Percentiles rank a stretch among this genome's conserved stretches.
phyloP scores from a whole-genome alignment of 352 stramenopile species.

The Albugo candida region DNA sequence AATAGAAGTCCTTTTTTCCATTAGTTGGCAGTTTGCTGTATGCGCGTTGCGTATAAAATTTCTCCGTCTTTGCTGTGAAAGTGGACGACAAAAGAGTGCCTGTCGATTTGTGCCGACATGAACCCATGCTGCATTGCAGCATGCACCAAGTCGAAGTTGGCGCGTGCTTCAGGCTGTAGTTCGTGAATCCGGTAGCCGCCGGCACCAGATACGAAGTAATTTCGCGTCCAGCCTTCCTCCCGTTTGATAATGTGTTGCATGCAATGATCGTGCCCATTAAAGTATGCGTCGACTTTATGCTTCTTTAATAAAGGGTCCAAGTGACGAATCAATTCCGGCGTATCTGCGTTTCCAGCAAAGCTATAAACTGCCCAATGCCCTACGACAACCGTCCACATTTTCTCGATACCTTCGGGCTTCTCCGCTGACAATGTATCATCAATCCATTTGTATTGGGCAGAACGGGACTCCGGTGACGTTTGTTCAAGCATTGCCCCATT shows the following conservation, averaged over 20 bases:
- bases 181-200: constrained; percentile 51
- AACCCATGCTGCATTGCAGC: constrained; percentile 72
- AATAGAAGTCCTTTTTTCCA: not conserved
- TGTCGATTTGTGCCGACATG: constrained; percentile 59
- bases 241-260: constrained; percentile 59
- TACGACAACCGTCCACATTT: constrained; percentile 74
- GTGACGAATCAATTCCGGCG: constrained; percentile 43
- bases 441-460: constrained; percentile 63
- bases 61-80: constrained; percentile 43
- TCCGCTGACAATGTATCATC: constrained; percentile 30
- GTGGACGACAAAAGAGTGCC: constrained; percentile 46
- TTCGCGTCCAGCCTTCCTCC: constrained; percentile 21
- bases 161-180: constrained; percentile 40
- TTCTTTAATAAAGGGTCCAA: constrained; percentile 59
- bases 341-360: constrained; percentile 65
- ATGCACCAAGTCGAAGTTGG: constrained; percentile 49
- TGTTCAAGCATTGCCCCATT: constrained; percentile 61
- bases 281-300: constrained; percentile 73
- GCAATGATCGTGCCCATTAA: constrained; percentile 73
- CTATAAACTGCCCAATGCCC: constrained; percentile 75
- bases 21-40: not conserved
- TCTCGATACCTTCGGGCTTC: constrained; percentile 41
- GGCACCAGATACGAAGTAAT: constrained; percentile 69
- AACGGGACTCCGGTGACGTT: constrained; percentile 28
- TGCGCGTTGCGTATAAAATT: constrained; percentile 49